Percentiles rank a stretch among this genome's conserved stretches.
Evolutionary conservation across 179 eudicot species (phyloP).

Genomic region (Camellia oleifera): DNA sequence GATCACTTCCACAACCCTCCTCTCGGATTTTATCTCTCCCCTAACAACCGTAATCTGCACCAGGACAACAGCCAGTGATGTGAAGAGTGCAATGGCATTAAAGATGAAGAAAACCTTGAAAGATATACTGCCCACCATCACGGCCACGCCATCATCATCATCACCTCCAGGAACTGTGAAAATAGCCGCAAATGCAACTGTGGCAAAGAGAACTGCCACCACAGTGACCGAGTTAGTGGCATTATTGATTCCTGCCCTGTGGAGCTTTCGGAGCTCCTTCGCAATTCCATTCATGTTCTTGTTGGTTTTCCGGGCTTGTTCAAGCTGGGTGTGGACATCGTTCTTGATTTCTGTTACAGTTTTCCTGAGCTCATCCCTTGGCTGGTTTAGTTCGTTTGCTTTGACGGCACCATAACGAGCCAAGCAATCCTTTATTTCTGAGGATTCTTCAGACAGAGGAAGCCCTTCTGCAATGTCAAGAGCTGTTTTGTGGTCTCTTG

Average conservation of each 20-base stretch:
- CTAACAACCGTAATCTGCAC: conserved; percentile 74
- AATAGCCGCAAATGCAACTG: conserved; percentile 46
- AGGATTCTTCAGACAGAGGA: conserved; percentile 29
- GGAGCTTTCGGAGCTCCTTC: conserved; percentile 42
- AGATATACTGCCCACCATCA: conserved; percentile 27
- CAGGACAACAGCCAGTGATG: conserved; percentile 67
- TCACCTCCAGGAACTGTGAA: conserved; percentile 51
- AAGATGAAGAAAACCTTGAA: conserved; percentile 64
- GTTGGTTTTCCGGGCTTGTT: conserved; percentile 42
- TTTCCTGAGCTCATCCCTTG: conserved; percentile 32
- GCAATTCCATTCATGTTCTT: conserved; percentile 40
- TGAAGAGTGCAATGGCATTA: conserved; percentile 66
- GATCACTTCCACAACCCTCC: conserved; percentile 65
- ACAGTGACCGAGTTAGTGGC: conserved; percentile 47
- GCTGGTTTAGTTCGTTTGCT: conserved; percentile 39
- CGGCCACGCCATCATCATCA: conserved; percentile 45
- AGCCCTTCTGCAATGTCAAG: conserved; percentile 38
- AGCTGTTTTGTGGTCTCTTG: conserved; percentile 45
- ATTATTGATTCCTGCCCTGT: conserved; percentile 39
- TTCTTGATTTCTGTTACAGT: conserved; percentile 36
- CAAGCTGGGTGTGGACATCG: conserved; percentile 34
- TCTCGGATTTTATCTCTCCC: conserved; percentile 65
- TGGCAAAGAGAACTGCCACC: conserved; percentile 44
- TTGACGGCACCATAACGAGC: conserved; percentile 25
- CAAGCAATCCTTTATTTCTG: conserved; percentile 29